These are phyloP conservation scores for Backusella psychrophila DNA, from an alignment of 192 early-diverging fungal genomes.

Conservation along the genomic window DNA sequence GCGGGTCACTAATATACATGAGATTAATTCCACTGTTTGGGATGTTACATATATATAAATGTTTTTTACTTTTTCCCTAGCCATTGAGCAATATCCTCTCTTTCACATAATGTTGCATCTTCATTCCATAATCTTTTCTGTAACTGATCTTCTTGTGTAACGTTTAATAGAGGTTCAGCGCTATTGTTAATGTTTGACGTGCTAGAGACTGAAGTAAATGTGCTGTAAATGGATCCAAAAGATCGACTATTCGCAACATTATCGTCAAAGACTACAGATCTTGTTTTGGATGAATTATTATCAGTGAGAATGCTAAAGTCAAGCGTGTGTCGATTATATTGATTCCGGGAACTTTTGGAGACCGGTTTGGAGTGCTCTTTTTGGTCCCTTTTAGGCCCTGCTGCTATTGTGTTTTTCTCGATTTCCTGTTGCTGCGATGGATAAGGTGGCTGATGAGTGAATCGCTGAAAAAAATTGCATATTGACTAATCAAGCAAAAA, in stretches of 20 bases:
- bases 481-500: background rate
- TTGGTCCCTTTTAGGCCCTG: background rate
- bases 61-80: conserved; percentile 40
- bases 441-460: background rate
- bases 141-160: background rate
- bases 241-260: background rate
- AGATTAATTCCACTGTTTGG: background rate
- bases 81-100: conserved; percentile 45
- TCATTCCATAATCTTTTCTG: conserved; percentile 31
- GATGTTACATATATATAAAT: background rate
- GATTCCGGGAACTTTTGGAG: background rate
- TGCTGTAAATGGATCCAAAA: conserved; percentile 6
- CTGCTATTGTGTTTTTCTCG: background rate
- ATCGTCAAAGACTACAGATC: background rate
- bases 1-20: background rate
- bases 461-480: background rate
- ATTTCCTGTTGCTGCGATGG: background rate
- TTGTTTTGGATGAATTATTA: background rate
- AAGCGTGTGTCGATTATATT: conserved; percentile 3
- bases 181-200: background rate
- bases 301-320: background rate
- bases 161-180: background rate
- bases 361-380: background rate
- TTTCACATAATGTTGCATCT: conserved; percentile 38
- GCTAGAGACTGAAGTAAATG: background rate